phyloP scores from a whole-genome alignment of 2,329 filamentous ascomycete species.

The Diaporthe vaccinii region DNA sequence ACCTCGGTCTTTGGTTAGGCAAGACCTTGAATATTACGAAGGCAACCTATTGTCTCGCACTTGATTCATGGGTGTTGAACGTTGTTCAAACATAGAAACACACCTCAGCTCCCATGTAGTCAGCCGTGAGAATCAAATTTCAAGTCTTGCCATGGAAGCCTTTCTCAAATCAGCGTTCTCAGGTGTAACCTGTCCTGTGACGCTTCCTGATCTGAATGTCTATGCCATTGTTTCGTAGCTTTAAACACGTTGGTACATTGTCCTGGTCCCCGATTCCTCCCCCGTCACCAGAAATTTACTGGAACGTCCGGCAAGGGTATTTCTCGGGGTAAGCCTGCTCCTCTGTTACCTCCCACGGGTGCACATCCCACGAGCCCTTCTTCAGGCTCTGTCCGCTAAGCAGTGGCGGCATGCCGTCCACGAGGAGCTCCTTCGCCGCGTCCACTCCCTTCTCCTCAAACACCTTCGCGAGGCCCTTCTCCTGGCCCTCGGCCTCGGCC shows the following conservation, averaged over 20 bases:
- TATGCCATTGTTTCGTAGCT: constrained; percentile 30
- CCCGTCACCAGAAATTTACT: constrained; percentile 52
- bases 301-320: constrained; percentile 75
- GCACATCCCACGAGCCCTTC: constrained; percentile 71
- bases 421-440: constrained; percentile 71
- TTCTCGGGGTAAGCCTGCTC: constrained; percentile 79
- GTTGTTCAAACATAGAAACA: neutral
- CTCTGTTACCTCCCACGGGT: constrained; percentile 74
- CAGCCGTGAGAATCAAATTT: neutral
- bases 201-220: neutral
- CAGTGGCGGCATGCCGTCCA: constrained; percentile 86
- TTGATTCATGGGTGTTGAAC: no score
- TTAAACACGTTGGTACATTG: neutral
- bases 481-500: constrained; percentile 80
- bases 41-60: neutral
- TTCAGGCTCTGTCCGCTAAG: constrained; percentile 77
- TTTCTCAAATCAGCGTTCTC: neutral
- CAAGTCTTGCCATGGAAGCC: neutral
- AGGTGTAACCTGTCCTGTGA: neutral
- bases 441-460: constrained; percentile 74
- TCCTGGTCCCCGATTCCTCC: neutral
- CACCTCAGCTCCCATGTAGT: neutral
- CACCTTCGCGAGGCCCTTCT: constrained; percentile 77
- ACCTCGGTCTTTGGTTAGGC: no score
- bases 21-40: neutral